Conservation (phyloP, 73 alveolate genomes). For the Effrenium voratum region DNA sequence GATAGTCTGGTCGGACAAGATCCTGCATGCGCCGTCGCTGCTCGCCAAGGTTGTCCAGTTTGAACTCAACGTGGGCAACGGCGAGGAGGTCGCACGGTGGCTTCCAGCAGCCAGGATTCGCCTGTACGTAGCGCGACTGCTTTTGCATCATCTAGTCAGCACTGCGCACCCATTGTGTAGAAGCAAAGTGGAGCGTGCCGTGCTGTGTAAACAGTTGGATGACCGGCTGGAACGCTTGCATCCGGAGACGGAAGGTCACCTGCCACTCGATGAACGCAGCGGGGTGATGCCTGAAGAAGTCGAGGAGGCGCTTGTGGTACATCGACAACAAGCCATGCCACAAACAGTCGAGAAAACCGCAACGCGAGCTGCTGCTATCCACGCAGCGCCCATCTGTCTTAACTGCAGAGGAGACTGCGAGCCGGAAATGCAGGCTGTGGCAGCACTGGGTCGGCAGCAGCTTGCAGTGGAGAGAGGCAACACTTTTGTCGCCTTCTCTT, state of each 20-base stretch:
- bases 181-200: no score
- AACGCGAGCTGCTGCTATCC: no score
- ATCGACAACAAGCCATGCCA: no score
- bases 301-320: background rate
- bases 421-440: background rate
- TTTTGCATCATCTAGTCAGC: no score
- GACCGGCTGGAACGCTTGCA: background rate
- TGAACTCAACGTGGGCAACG: background rate
- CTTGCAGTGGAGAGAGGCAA: background rate
- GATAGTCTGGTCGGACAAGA: background rate
- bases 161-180: no score
- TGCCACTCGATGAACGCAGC: background rate
- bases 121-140: no score
- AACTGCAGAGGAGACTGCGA: no score
- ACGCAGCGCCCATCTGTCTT: no score
- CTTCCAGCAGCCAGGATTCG: background rate
- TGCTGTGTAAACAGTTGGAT: background rate
- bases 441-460: background rate
- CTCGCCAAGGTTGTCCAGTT: background rate
- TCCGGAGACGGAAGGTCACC: background rate
- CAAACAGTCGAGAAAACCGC: no score
- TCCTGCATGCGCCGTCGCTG: background rate
- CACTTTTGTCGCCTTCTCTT: background rate
- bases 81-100: no score
- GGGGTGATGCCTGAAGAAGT: background rate